phyloP scores from a whole-genome alignment of 2,329 filamentous ascomycete genomes.

The Nigrospora oryzae region DNA sequence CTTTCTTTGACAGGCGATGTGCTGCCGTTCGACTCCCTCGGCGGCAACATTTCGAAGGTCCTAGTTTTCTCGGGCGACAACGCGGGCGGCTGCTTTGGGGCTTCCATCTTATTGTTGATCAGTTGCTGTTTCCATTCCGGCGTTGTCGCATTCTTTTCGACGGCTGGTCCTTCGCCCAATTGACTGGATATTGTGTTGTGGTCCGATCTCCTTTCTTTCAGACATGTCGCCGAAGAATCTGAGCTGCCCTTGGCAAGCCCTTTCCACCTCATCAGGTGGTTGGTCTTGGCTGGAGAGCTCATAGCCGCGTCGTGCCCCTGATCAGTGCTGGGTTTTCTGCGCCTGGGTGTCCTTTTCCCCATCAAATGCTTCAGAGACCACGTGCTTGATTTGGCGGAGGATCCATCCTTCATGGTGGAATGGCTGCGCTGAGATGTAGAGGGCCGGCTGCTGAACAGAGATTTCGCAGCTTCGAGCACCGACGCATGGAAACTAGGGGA shows the following conservation, averaged over 20 bases:
- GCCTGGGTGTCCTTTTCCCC: neutral
- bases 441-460: neutral
- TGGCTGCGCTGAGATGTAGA: neutral
- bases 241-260: slow-evolving; percentile 14
- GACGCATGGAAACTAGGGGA: slow-evolving; percentile 4
- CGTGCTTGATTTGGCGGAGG: neutral
- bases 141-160: slow-evolving; percentile 3
- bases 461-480: neutral
- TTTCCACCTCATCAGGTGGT: slow-evolving; percentile 10
- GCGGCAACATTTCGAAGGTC: slow-evolving; percentile 6
- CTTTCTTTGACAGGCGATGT: slow-evolving; percentile 2
- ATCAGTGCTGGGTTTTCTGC: neutral
- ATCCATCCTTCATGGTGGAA: neutral
- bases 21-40: neutral
- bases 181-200: neutral
- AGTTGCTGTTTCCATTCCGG: slow-evolving; percentile 11
- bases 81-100: slow-evolving; percentile 5
- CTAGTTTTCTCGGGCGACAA: slow-evolving; percentile 8
- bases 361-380: slow-evolving; percentile 2
- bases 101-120: slow-evolving; percentile 4
- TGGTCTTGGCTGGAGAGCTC: neutral
- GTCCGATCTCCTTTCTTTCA: slow-evolving; percentile 12
- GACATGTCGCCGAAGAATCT: slow-evolving; percentile 11
- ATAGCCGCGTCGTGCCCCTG: neutral
- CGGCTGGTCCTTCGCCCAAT: too few relatives aligned